These are phyloP conservation scores for Leccinum longicurvipes DNA, from an alignment of 768 basidiomycete species.

Conservation along the genomic window DNA sequence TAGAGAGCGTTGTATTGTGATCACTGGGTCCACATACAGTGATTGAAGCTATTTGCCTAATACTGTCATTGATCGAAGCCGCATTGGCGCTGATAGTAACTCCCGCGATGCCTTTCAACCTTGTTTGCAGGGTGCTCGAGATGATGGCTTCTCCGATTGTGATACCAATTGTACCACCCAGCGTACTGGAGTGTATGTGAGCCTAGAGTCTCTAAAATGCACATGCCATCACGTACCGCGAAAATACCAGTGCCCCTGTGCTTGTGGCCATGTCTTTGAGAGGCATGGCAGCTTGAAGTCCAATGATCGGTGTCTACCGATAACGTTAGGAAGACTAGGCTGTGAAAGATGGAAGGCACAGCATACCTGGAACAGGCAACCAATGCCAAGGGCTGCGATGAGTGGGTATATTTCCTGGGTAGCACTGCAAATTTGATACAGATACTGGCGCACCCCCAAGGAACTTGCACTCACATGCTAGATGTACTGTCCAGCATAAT, in stretches of 20 bases:
- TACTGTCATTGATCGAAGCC: slow-evolving; percentile 44
- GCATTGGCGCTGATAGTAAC: slow-evolving; percentile 39
- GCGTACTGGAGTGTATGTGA: slow-evolving; percentile 40
- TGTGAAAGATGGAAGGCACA: background rate
- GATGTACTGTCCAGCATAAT: slow-evolving; percentile 34
- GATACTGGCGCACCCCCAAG: background rate
- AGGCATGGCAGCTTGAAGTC: slow-evolving; percentile 45
- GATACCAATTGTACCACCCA: slow-evolving; percentile 75
- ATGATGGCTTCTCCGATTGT: slow-evolving; percentile 72
- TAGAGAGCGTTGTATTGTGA: slow-evolving; percentile 1
- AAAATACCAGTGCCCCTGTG: slow-evolving; percentile 35
- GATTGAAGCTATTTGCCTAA: slow-evolving; percentile 40
- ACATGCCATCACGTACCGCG: slow-evolving; percentile 22
- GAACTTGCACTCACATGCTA: slow-evolving; percentile 19
- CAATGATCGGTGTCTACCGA: slow-evolving; percentile 31
- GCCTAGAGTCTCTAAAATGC: background rate
- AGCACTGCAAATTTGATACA: slow-evolving; percentile 18
- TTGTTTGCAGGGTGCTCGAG: slow-evolving; percentile 42
- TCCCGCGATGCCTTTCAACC: slow-evolving; percentile 15
- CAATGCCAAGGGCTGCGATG: slow-evolving; percentile 33
- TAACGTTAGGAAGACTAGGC: background rate
- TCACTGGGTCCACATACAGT: slow-evolving; percentile 16
- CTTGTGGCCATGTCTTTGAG: slow-evolving; percentile 42
- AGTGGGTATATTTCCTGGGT: slow-evolving; percentile 32
- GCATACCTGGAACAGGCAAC: slow-evolving; percentile 34